Conservation (phyloP, 2,329 filamentous ascomycete species). For the Bipolaris gigantea region DNA sequence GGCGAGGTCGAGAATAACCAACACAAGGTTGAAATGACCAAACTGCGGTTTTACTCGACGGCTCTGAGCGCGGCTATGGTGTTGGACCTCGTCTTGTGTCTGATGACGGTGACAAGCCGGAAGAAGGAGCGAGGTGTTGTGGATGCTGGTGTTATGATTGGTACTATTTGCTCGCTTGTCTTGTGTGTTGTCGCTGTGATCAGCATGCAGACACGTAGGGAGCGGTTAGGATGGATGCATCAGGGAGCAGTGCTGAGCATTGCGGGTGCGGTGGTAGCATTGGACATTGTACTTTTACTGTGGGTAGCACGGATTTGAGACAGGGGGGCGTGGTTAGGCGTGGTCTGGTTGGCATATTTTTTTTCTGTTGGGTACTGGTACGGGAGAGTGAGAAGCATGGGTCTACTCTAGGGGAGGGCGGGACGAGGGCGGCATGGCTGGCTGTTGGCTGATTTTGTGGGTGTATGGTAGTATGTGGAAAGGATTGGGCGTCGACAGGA, state of each 20-base stretch:
- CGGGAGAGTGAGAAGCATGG: neutral
- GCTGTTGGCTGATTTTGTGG: neutral
- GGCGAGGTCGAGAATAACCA: slow-evolving; percentile 35
- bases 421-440: neutral
- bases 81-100: slow-evolving; percentile 65
- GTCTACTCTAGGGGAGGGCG: neutral
- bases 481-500: slow-evolving; percentile 3
- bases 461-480: slow-evolving; percentile 1
- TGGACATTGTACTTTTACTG: slow-evolving; percentile 35
- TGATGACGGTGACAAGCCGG: slow-evolving; percentile 69
- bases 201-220: slow-evolving; percentile 37
- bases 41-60: slow-evolving; percentile 51
- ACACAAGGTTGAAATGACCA: slow-evolving; percentile 40
- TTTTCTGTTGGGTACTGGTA: slow-evolving; percentile 3
- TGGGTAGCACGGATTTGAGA: slow-evolving; percentile 32
- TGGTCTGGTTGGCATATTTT: neutral
- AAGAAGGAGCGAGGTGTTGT: slow-evolving; percentile 71
- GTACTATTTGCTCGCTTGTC: slow-evolving; percentile 65
- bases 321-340: neutral
- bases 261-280: slow-evolving; percentile 28
- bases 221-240: slow-evolving; percentile 38
- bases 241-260: slow-evolving; percentile 32
- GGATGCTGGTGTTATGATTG: slow-evolving; percentile 70
- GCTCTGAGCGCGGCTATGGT: slow-evolving; percentile 61
- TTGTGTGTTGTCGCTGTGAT: slow-evolving; percentile 34